These are phyloP conservation scores for Russula sp. DNA, from an alignment of 768 basidiomycete species.

Conservation along the genomic window DNA sequence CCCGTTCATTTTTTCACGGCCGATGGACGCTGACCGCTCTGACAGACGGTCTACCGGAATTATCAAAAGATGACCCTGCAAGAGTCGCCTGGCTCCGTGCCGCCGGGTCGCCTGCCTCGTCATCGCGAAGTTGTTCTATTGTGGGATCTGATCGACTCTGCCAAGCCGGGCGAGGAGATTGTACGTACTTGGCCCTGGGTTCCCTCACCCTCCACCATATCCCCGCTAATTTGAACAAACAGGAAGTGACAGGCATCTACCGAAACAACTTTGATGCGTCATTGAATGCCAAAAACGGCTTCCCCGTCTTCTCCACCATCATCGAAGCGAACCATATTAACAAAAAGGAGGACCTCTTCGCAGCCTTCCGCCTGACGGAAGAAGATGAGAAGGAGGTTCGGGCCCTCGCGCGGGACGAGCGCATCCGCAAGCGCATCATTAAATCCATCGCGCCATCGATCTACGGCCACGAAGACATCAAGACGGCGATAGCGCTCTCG, in stretches of 20 bases:
- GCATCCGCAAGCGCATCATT: slow-evolving; percentile 94
- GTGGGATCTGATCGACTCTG: slow-evolving; percentile 97
- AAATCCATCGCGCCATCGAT: slow-evolving; percentile 99
- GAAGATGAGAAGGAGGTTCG: slow-evolving; percentile 95
- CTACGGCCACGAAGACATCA: slow-evolving; percentile 99
- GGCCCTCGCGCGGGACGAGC: slow-evolving; percentile 78
- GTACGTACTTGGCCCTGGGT: slow-evolving; percentile 40
- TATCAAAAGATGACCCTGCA: slow-evolving; percentile 99
- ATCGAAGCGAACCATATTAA: slow-evolving; percentile 98
- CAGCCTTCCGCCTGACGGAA: slow-evolving; percentile 95
- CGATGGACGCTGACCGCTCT: background rate
- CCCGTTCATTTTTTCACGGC: background rate
- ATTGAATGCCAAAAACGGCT: slow-evolving; percentile 97
- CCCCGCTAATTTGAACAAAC: slow-evolving; percentile 18
- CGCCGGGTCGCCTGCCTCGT: slow-evolving; percentile 92
- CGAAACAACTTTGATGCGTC: slow-evolving; percentile 99
- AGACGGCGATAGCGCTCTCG: slow-evolving; percentile 92
- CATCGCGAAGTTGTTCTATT: slow-evolving; percentile 95
- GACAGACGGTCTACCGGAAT: slow-evolving; percentile 92
- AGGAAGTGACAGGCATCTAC: slow-evolving; percentile 98
- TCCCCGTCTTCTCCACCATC: slow-evolving; percentile 97
- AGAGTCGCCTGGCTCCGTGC: slow-evolving; percentile 96
- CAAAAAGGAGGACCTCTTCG: slow-evolving; percentile 98
- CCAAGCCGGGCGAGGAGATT: slow-evolving; percentile 98
- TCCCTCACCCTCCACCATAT: background rate